phyloP scores from a whole-genome alignment of 495 filamentous ascomycete species.

The Hypoxylon lienhwacheense region DNA sequence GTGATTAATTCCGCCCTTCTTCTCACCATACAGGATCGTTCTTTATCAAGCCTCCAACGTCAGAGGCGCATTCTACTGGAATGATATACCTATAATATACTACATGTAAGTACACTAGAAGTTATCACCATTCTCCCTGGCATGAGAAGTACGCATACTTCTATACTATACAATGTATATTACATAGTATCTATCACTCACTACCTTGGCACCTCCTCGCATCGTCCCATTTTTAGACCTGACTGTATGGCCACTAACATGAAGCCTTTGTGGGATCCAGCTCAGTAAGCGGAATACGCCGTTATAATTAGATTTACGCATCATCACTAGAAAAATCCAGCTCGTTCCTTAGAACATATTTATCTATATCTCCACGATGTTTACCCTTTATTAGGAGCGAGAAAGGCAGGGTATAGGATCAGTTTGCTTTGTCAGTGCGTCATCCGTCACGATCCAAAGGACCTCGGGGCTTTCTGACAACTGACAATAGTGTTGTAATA shows the following conservation, averaged over 20 bases:
- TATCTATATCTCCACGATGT: too few species aligned
- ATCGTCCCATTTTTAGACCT: slow-evolving; percentile 14
- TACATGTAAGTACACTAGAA: too few species aligned
- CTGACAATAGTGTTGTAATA: slow-evolving; percentile 32
- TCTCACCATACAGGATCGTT: too few species aligned
- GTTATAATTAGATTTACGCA: slow-evolving; percentile 4
- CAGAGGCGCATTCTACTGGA: too few species aligned
- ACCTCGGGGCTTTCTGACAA: too few species aligned
- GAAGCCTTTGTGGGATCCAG: slow-evolving; percentile 6
- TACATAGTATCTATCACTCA: neutral
- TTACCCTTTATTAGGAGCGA: too few species aligned
- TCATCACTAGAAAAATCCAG: slow-evolving; percentile 12
- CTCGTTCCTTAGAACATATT: slow-evolving; percentile 17
- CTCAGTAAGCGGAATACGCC: slow-evolving; percentile 1
- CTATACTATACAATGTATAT: slow-evolving; percentile 3
- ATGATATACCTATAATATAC: too few species aligned
- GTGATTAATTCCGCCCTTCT: too few species aligned
- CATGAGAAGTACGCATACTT: too few species aligned
- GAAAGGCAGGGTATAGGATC: too few species aligned
- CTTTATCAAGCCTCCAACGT: too few species aligned
- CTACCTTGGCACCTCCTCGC: neutral
- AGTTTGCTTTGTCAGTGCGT: slow-evolving; percentile 11
- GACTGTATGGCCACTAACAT: slow-evolving; percentile 1
- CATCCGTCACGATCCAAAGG: slow-evolving; percentile 26
- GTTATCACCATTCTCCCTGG: too few species aligned